These are phyloP conservation scores for Yarrowia hollandica DNA, from an alignment of 805 yeast genomes.

Conservation along the genomic window DNA sequence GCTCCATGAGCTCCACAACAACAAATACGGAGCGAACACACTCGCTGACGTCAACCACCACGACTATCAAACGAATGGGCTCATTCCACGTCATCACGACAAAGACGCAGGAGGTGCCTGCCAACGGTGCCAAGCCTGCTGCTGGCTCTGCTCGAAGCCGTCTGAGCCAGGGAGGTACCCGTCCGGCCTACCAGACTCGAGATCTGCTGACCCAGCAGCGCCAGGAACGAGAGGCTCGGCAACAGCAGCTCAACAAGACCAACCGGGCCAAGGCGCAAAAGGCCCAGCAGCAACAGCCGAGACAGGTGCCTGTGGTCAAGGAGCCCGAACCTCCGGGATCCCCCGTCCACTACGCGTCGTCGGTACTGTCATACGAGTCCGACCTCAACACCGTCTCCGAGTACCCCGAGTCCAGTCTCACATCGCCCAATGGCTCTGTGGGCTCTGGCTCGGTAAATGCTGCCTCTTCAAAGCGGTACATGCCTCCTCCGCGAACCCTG, in stretches of 20 bases:
- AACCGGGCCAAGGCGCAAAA: slow-evolving; percentile 22
- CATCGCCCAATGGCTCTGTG: slow-evolving; percentile 23
- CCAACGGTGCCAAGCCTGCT: background rate
- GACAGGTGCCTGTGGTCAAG: background rate
- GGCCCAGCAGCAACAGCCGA: background rate
- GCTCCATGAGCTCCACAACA: slow-evolving; percentile 39
- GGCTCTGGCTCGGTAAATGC: background rate
- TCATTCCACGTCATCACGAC: slow-evolving; percentile 42
- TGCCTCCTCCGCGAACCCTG: slow-evolving; percentile 35
- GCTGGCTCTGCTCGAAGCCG: background rate
- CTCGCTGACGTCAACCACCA: slow-evolving; percentile 42
- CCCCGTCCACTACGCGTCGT: slow-evolving; percentile 32
- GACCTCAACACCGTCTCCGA: slow-evolving; percentile 37
- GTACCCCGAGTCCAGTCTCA: slow-evolving; percentile 23
- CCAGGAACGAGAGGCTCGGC: slow-evolving; percentile 21
- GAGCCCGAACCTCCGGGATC: background rate
- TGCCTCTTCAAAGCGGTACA: slow-evolving; percentile 32
- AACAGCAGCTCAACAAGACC: background rate
- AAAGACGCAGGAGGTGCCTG: slow-evolving; percentile 36
- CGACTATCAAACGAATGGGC: slow-evolving; percentile 43
- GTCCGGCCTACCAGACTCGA: slow-evolving; percentile 25
- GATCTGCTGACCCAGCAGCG: slow-evolving; percentile 6
- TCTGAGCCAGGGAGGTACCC: background rate
- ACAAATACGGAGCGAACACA: slow-evolving; percentile 41
- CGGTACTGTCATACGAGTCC: slow-evolving; percentile 36